Evolutionary conservation across 116 monocot species (phyloP), one percentile per base, ranked within the genome.

Genomic region (Thalassia testudinum): DNA sequence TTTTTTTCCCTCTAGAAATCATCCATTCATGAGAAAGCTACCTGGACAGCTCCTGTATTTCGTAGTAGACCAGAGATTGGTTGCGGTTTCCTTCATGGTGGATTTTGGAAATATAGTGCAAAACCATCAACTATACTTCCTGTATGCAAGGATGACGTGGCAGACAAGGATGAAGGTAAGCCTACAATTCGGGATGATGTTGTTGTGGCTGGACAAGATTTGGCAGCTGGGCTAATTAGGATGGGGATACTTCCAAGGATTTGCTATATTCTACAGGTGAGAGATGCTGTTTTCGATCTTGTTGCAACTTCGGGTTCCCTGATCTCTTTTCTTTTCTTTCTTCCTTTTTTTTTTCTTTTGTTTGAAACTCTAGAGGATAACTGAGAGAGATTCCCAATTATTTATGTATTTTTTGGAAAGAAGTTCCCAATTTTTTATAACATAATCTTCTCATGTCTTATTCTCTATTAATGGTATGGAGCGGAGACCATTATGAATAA

Each of bases 91-190:
- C 74, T 97, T 77, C 78, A 67, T 50, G 82, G 88, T 62, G 95
- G 95, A 51, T 88, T 79, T 63, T 97, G 95, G 95, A 97, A 97
- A 54, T 97, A 88, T 63, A 97, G 62, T 51, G 70, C 85, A 70
- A 97, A 97, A 44, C 66, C 79, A 59, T 85, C 88, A 50, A 85
- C 85, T 57, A 72, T 97, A 42, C 53, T 82, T 16, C 82, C 68
- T 56, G 63, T 56, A 24, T 55, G 16, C 63, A 62, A 69, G 26
- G 62, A 68, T 27, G 42, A 62, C 50, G 74, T 62, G n/a, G 61
- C 78, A 63, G 76, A 73, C 34, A 70, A 77, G 40, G 53, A 21
- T 57, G 76, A 78, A 65, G 95, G 47, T 42, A 59, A 71, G 12
- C 66, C 48, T 64, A 97, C 89, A 37, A 75, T 97, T 44, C 75